Percentiles rank a stretch among this genome's conserved stretches.
These are phyloP conservation scores for Gentiana macrophylla DNA, from an alignment of 257 asterid genomes.

Conservation along the genomic window DNA sequence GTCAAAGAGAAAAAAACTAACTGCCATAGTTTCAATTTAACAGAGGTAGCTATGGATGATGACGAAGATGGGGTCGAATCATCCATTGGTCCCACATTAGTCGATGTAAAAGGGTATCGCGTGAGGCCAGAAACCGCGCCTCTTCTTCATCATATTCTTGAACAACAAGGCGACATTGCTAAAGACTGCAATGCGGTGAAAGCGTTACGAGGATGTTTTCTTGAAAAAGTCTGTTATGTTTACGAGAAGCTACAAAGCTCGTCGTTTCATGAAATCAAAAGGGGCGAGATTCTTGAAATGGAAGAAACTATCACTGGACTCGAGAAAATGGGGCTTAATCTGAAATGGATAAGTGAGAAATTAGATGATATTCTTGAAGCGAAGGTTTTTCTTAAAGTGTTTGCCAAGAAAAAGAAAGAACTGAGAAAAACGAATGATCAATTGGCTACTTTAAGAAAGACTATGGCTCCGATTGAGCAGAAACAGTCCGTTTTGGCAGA, in stretches of 20 bases:
- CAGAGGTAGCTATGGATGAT: slow-evolving; percentile 7
- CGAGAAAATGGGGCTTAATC: slow-evolving; percentile 7
- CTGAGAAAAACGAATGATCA: not conserved
- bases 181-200: not conserved
- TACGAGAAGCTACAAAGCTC: slow-evolving; percentile 1
- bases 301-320: slow-evolving; percentile 4
- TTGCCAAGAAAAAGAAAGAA: not conserved
- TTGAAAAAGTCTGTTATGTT: slow-evolving; percentile 3
- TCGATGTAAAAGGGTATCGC: slow-evolving; percentile 3
- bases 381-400: slow-evolving; percentile 1
- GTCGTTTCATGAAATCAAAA: not conserved
- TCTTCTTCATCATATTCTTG: slow-evolving; percentile 1
- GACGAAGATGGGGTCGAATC: slow-evolving; percentile 8
- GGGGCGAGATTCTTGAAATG: slow-evolving; percentile 6
- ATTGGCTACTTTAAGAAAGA: no score
- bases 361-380: slow-evolving; percentile 1
- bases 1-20: not conserved
- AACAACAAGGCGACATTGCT: slow-evolving; percentile 14
- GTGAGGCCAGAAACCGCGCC: slow-evolving; percentile 11
- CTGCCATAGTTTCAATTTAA: slow-evolving; percentile 5
- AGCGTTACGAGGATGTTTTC: not conserved
- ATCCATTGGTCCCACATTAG: not conserved
- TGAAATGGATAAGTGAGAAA: slow-evolving; percentile 10
- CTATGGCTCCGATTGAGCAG: no score
- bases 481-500: no score